Evolutionary conservation across 2,329 filamentous ascomycete species (phyloP), one percentile per base, ranked within the genome.

Genomic region (Tolypocladium ophioglossoides): DNA sequence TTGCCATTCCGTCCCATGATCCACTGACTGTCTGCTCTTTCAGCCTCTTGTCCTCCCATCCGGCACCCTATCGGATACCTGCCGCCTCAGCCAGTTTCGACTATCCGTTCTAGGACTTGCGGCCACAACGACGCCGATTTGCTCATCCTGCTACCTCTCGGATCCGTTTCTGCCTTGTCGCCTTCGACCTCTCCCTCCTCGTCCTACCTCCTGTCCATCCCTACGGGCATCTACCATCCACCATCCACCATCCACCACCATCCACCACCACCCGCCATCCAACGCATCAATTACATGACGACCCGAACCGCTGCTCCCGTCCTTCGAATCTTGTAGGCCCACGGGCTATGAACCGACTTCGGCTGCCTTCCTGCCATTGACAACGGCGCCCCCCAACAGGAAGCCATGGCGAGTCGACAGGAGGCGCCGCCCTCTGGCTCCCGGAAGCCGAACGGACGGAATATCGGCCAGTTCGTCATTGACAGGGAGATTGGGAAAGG

Each of bases 401-500:
- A 68, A 67, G 65, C 60, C 63, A 74, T 74, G 72, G 64, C 72
- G 60, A 67, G 66, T 61, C 68, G 66, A 59, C 68, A 68, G 56
- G 69, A 73, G 56, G 61, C 64, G 52, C 62, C 69, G 61, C 66
- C 71, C 58, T 66, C 64, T 51, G 64, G 65, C 62, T 68, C 71
- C 52, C 65, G 63, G 59, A 68, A 61, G 62, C 65, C 65, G 57
- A 63, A 65, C 58, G 63, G 68, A 46, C 65, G 66, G 49, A 64
- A 61, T 57, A 69, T 94, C 64, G 89, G 91, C 61, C 84, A 87
- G 65, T 96, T 95, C 72, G 80, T 82, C 64, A 85, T 92, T 65
- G 83, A 91, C 63, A 85, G 87, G 62, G 89, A 96, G 74, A 96
- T 97, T 68, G 94, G 94, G 59, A 94, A 94, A 74, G 94, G 94